Evolutionary conservation across 2,329 filamentous ascomycete genomes (phyloP).

Genomic region (Aphanocladium album): DNA sequence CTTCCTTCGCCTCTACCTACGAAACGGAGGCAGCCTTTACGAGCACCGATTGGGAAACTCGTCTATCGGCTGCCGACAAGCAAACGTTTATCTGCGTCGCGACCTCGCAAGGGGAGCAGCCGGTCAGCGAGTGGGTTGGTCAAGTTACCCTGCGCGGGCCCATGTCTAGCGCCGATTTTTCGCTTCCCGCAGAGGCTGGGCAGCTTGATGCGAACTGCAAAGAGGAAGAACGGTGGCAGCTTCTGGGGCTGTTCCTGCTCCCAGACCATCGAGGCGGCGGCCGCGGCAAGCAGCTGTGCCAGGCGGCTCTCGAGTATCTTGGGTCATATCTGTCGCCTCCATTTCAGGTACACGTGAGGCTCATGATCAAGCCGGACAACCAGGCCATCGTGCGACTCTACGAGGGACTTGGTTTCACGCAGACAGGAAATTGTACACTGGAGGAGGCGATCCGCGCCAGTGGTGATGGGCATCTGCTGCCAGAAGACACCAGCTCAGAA

Average conservation of each 20-base stretch:
- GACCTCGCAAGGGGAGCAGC: not conserved
- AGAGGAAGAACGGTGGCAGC: constrained; percentile 16
- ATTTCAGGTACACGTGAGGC: not conserved
- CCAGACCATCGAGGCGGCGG: constrained; percentile 14
- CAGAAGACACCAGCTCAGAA: not conserved
- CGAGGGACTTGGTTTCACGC: not conserved
- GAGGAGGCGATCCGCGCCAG: not conserved
- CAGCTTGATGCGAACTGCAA: not conserved
- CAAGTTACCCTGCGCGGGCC: constrained; percentile 14
- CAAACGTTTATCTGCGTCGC: constrained; percentile 11
- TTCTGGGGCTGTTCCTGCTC: constrained; percentile 15
- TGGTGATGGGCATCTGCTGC: not conserved
- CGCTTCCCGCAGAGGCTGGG: not conserved
- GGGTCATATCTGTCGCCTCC: not conserved
- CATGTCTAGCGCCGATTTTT: not conserved
- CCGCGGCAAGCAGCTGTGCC: constrained; percentile 13
- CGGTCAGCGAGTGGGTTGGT: constrained; percentile 7
- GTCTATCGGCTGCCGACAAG: not conserved
- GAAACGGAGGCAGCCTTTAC: not conserved
- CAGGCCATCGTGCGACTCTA: not conserved
- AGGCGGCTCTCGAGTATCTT: constrained; percentile 13
- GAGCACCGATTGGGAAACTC: not conserved
- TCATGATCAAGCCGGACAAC: not conserved
- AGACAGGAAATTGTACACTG: not conserved
- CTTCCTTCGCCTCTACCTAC: not conserved